Percentiles rank a stretch among this genome's conserved stretches.
These are phyloP conservation scores for Malus fusca DNA, from an alignment of 306 rosid species.

Conservation along the genomic window DNA sequence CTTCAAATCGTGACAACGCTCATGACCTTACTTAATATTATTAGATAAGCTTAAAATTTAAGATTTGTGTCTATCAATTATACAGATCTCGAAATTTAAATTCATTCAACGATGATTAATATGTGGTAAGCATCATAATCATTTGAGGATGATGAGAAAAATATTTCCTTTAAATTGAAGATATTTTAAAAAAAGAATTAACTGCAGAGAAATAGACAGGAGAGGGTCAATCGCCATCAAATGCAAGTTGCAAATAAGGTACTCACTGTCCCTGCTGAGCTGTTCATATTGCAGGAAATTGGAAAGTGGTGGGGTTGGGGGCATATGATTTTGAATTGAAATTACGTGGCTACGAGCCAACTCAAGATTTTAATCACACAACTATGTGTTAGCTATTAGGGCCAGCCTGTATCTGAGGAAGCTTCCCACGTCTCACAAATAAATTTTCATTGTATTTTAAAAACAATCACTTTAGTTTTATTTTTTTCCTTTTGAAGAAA, in stretches of 20 bases:
- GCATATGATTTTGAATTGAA: neutral
- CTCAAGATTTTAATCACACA: neutral
- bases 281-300: neutral
- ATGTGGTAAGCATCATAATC: no score
- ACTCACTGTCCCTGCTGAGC: neutral
- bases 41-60: no score
- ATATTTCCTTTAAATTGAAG: no score
- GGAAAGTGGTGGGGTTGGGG: neutral
- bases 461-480: no score
- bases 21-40: no score
- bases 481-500: no score
- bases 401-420: neutral
- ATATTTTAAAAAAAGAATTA: neutral
- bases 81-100: fast-evolving
- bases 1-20: no score
- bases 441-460: neutral
- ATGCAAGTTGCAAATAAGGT: neutral
- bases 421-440: neutral
- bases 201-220: no score
- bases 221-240: neutral
- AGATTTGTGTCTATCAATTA: no score
- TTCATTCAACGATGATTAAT: no score
- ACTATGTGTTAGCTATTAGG: neutral
- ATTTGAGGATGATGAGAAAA: no score
- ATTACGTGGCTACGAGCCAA: neutral